Base-by-base conservation (phyloP, 306 rosid species). In the Luffa aegyptiaca region DNA sequence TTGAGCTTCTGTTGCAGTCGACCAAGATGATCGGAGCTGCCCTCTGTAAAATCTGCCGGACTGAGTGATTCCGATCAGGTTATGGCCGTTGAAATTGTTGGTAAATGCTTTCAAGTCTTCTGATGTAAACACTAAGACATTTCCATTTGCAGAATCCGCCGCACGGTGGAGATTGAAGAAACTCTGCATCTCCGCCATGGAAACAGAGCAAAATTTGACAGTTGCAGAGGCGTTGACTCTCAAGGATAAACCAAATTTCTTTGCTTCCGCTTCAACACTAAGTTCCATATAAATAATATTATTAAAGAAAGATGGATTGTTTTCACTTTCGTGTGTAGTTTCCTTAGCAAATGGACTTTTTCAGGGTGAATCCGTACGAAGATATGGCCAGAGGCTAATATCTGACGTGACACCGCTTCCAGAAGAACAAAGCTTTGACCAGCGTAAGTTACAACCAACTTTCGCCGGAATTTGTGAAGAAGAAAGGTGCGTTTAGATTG, bases 1-100 rank as follows among this genome's bases (percentile, higher is more conserved):
- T 80, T 76, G 81, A 82, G 61, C 69, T 66, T 80, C 70, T 44
- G 63, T 31, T 39, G 80, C 74, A 13, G 10, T 39, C 33, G 18
- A 21, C 5, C 84, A 69, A 46, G 44, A 18, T 48, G 80, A 70
- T 63, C 81, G 84, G 31, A 87, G 77, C 66, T 46, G 75, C 18
- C 86, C 92, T 81, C 91, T 87, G 80, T 81, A 92, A 75, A 88
- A 69, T 85, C 81, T 88, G 4, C 88, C 86, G 78, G 86, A 86
- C 39, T 89, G 87, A 18, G 90, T 84, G 16, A 61, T 45, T 70
- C 89, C 91, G 39, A 90, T 86, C 77, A 84, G 72, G 79, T 86
- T 92, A 49, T 17, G 81, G 70, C 66, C 53, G 79, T 83, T 75
- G 85, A 89, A 89, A 66, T 80, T 66, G 64, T 88, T 77, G 82